These are phyloP conservation scores for Cicer bijugum DNA, from an alignment of 306 rosid species.

Conservation along the genomic window DNA sequence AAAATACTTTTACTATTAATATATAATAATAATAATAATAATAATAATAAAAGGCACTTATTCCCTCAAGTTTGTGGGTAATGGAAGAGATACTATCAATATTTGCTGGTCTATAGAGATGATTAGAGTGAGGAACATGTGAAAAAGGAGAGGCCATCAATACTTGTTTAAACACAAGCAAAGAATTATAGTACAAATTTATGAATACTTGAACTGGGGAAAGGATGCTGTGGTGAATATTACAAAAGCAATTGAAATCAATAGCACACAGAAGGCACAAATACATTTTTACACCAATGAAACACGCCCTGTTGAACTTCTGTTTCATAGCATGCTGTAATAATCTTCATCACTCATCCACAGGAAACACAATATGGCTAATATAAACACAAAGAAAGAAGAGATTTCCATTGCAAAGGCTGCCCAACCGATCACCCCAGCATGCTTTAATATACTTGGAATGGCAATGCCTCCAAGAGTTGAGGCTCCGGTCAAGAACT, in stretches of 20 bases:
- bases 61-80: background rate
- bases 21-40: too few species aligned
- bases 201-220: constrained; percentile 12
- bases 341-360: constrained; percentile 53
- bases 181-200: background rate
- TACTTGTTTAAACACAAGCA: background rate
- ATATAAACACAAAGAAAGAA: constrained; percentile 68
- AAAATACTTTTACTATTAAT: too few species aligned
- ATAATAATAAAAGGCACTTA: background rate
- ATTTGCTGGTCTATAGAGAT: background rate
- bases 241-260: constrained; percentile 7
- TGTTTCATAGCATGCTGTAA: constrained; percentile 59
- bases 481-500: constrained; percentile 85
- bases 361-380: constrained; percentile 68
- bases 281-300: constrained; percentile 45
- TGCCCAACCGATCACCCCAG: constrained; percentile 87
- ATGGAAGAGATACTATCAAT: background rate
- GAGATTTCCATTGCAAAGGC: constrained; percentile 85
- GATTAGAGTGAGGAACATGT: background rate
- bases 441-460: constrained; percentile 77
- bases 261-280: constrained; percentile 18
- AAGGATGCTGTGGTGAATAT: constrained; percentile 17
- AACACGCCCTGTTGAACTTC: constrained; percentile 30
- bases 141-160: background rate
- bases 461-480: constrained; percentile 85